Evolutionary conservation across 805 yeast genomes (phyloP).

Genomic region (Isabelozyma pseudorhagii): DNA sequence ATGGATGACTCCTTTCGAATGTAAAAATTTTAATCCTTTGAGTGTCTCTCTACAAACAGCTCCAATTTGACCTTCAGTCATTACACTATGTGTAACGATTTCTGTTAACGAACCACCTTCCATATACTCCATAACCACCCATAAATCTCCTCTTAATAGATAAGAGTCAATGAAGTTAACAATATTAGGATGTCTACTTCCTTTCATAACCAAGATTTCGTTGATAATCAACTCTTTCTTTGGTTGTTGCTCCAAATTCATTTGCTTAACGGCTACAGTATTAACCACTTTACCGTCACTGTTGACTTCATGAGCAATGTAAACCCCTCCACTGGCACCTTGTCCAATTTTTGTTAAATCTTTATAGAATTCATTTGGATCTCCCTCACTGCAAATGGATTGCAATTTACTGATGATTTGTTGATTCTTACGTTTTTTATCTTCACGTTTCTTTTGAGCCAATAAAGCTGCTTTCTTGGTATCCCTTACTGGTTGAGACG

Average conservation of each 20-base stretch:
- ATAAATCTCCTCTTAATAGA: conserved; percentile 70
- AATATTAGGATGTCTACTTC: conserved; percentile 83
- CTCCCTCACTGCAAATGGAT: conserved; percentile 79
- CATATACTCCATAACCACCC: conserved; percentile 99
- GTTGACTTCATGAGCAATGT: conserved; percentile 67
- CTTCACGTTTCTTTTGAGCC: conserved; percentile 72
- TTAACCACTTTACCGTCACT: conserved; percentile 14
- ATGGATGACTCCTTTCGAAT: conserved; percentile 89
- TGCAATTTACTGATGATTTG: conserved; percentile 69
- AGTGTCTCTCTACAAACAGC: conserved; percentile 91
- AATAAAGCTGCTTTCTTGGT: conserved; percentile 52
- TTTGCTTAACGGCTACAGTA: conserved; percentile 92
- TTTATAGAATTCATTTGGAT: conserved; percentile 69
- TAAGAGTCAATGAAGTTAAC: conserved; percentile 92
- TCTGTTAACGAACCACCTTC: conserved; percentile 97
- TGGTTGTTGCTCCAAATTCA: conserved; percentile 93
- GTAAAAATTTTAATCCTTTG: conserved; percentile 81
- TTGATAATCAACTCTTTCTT: conserved; percentile 92
- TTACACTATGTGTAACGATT: conserved; percentile 83
- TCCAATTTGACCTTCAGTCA: conserved; percentile 94
- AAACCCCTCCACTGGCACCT: conserved; percentile 98
- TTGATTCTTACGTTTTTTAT: conserved; percentile 66
- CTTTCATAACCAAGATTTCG: conserved; percentile 95
- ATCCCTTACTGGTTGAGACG: conserved; percentile 43
- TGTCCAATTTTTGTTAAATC: conserved; percentile 87